Conservation (phyloP, 2,329 filamentous ascomycete genomes). For the Endothia cerciana region DNA sequence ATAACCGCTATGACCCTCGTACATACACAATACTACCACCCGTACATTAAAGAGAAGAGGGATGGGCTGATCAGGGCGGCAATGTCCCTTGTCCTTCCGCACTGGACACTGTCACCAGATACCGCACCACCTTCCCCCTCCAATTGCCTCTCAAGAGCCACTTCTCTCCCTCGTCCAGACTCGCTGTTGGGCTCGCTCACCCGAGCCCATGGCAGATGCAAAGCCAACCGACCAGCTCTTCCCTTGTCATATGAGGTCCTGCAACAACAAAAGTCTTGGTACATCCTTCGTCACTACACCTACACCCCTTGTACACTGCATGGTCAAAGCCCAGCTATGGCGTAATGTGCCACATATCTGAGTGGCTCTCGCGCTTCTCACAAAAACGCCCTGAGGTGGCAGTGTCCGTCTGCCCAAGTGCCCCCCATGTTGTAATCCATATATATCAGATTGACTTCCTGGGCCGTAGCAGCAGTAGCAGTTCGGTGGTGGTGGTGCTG, state of each 20-base stretch:
- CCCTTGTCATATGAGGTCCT: not conserved
- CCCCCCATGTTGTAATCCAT: too few relatives aligned
- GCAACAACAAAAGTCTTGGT: not conserved
- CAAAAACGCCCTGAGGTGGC: not conserved
- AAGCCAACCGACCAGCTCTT: not conserved
- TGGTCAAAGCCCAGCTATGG: not conserved
- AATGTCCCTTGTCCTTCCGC: not conserved
- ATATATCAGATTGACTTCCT: too few relatives aligned
- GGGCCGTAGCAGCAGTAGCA: too few relatives aligned
- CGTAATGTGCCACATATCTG: slow-evolving; percentile 10
- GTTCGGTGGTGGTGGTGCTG: too few relatives aligned
- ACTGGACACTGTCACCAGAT: not conserved
- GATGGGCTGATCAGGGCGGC: too few relatives aligned
- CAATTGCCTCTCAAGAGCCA: not conserved
- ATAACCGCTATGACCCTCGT: not conserved
- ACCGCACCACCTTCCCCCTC: not conserved
- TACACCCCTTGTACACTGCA: slow-evolving; percentile 1
- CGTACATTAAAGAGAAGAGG: not conserved
- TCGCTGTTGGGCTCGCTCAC: too few relatives aligned
- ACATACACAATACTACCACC: not conserved
- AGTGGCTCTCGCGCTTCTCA: slow-evolving; percentile 2
- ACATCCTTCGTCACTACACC: not conserved
- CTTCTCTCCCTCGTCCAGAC: too few relatives aligned
- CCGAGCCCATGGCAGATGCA: not conserved
- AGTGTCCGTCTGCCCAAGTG: not conserved